Evolutionary conservation across 2,329 filamentous ascomycete species (phyloP), one percentile per base, ranked within the genome.

Genomic region (Capronia americana): DNA sequence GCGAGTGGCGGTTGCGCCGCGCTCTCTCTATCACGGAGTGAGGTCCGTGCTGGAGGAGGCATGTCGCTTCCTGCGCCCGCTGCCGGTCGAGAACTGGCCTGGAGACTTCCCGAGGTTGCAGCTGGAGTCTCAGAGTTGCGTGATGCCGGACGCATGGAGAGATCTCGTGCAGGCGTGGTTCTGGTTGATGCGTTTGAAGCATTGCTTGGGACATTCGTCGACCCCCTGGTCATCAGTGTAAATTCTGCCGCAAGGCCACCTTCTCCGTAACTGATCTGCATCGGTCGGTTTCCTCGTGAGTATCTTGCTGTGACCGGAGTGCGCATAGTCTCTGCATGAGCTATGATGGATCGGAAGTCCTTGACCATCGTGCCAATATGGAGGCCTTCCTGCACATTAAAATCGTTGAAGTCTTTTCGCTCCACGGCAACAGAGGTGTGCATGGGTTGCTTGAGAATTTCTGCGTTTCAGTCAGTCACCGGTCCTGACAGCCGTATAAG

Each of bases 351-450:
- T 73, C 86, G 87, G 79, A 90, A 90, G 74, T 90, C 87, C 73
- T 87, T 89, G 63, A 88, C 83, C 71, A 82, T 87, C 69, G 88
- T 88, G 57, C 86, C 83, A 69, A 89, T 83, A 71, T 89, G 87
- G 63, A 88, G 77, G 46, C 83, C 82, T 61, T 87, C 82, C 72
- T 87, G 83, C 46, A 87, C 85, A 24, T 80, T 77, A 71, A 87
- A 88, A 57, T 85, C 79, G 58, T 88, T 85, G 69, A 90, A 90
- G 67, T 89, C 87, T 65, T 82, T 81, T 24, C 81, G 86, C 71
- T 88, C 86, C 46, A 88, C 83, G 1, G 86, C 82, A 10, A 90
- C 86, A 7, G 86, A 86, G 4, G 87, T 90, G 67, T 88, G 86
- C 4, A 90, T 82, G 3, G 87, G 87, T 67, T 88, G 85, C 75